Conservation (phyloP, 1,139 yeast genomes). For the Casaregolazyma suthepensis region DNA sequence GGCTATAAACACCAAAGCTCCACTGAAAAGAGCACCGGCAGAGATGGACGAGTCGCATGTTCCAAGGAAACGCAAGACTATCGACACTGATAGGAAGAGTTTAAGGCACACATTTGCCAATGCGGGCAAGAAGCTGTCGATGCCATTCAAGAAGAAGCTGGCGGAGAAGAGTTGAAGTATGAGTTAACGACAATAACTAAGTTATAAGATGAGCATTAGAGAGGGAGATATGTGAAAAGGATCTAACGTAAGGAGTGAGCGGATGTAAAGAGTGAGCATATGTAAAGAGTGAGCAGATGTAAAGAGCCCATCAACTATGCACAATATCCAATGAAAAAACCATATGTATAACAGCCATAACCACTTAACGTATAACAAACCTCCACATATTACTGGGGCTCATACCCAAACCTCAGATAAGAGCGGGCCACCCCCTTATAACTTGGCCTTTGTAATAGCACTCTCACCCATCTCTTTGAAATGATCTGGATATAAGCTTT, state of each 20-base stretch:
- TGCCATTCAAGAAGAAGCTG: constrained; percentile 11
- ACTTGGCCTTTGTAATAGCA: constrained; percentile 1
- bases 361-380: no score
- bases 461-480: constrained; percentile 4
- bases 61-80: constrained; percentile 5
- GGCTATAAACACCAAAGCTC: not conserved
- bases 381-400: no score
- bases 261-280: no score
- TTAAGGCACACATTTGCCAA: constrained; percentile 13
- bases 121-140: constrained; percentile 16
- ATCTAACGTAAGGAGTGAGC: no score
- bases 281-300: no score
- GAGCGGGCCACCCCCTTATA: not conserved
- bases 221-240: not conserved
- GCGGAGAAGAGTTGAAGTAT: not conserved
- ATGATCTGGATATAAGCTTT: constrained; percentile 1
- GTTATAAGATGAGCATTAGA: not conserved
- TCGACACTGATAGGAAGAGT: constrained; percentile 9
- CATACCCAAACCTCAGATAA: no score
- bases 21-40: not conserved
- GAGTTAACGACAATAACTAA: not conserved
- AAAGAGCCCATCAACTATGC: no score
- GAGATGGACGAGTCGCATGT: constrained; percentile 4
- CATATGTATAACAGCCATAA: no score
- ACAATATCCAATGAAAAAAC: no score